Evolutionary conservation across 805 yeast genomes (phyloP).

Genomic region (Candida hungchunana): DNA sequence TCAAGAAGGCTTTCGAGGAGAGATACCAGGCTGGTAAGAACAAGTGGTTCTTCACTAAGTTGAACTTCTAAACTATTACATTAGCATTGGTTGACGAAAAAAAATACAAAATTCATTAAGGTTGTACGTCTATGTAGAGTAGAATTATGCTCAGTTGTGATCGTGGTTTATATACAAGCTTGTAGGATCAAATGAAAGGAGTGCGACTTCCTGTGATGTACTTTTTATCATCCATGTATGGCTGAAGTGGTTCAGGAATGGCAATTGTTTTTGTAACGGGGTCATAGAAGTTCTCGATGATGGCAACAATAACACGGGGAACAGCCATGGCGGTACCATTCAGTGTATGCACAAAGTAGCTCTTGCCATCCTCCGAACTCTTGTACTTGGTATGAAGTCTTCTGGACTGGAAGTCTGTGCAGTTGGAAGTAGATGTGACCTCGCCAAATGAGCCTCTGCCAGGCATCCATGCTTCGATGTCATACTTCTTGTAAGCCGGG

Average conservation of each 20-base stretch:
- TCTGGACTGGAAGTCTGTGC: constrained; percentile 87
- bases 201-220: constrained; percentile 14
- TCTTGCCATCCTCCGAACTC: constrained; percentile 30
- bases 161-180: neutral
- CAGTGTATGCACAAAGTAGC: constrained; percentile 66
- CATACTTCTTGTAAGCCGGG: constrained; percentile 88
- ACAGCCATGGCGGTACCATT: constrained; percentile 97
- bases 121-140: no score
- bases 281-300: constrained; percentile 83
- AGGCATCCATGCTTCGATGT: constrained; percentile 98
- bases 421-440: constrained; percentile 84
- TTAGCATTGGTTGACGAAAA: constrained; percentile 14
- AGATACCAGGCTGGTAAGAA: constrained; percentile 99
- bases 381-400: constrained; percentile 66
- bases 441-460: constrained; percentile 94
- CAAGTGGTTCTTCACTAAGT: constrained; percentile 99
- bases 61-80: constrained; percentile 60
- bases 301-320: constrained; percentile 84
- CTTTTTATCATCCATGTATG: constrained; percentile 63
- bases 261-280: constrained; percentile 45
- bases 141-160: no score
- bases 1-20: constrained; percentile 99
- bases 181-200: constrained; percentile 2
- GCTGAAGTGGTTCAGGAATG: constrained; percentile 65
- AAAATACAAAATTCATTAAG: constrained; percentile 6